Base-by-base conservation (phyloP, 768 basidiomycete genomes). In the Coprinopsis sp. region DNA sequence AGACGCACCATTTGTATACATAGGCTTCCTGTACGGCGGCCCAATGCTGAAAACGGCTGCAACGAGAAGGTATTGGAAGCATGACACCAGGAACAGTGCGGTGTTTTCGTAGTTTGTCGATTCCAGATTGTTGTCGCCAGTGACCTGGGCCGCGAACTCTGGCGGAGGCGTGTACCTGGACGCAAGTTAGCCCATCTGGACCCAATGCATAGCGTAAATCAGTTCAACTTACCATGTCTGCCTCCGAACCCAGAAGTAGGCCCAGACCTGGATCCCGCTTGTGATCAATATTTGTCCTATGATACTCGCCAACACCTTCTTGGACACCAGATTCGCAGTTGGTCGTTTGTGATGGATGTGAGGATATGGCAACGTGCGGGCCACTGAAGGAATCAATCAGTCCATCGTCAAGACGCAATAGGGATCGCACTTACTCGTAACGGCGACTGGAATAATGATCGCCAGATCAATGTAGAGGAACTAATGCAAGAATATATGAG, bases 11-110 rank as follows among this genome's bases (percentile, higher is more conserved):
- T 99, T 99, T 13, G 93, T 90, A 81, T 87, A 92, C 77, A 98
- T 89, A 21, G 92, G 78, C 64, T 90, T 87, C 40, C 96, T 81
- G 64, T 95, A 99, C 3, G 96, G 96, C 3, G 94, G 94, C 0
- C 96, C 96, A 54, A 98, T 96, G 62, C 91, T 95, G 69, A 98
- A 99, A 1, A 98, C 92, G 0, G 86, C 95, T 11, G 95, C 96
- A 6, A 96, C 90, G 39, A 98, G 72, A 58, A 98, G 91, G 64
- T 99, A 99, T 68, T 99, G 96, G 81, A 98, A 98, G 51, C 92
- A 96, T 8, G 96, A 97, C 34, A 97, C 72, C 53, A 97, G 66
- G 70, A 99, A 99, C 47, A 99, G 66, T 23, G 78, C 81, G 4
- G 96, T 83, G 62, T 99, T 97, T 64, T 98, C 96, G 58, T 78